phyloP scores from a whole-genome alignment of 768 basidiomycete species.

The Boletus rubroflammeus region DNA sequence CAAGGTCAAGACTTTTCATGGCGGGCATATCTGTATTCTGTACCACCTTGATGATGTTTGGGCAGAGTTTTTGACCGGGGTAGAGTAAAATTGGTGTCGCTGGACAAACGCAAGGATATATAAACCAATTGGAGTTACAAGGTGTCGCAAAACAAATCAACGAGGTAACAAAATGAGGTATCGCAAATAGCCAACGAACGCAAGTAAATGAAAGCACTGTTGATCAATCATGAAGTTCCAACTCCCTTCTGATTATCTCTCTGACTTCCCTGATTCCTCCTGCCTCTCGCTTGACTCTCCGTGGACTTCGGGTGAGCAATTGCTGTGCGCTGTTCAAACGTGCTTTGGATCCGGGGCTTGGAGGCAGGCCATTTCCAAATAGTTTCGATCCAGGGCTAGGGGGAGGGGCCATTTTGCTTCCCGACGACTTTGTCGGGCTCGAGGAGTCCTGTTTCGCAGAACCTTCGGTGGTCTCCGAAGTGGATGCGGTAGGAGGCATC shows the following conservation, averaged over 20 bases:
- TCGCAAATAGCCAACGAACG: slow-evolving; percentile 14
- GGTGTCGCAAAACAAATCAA: slow-evolving; percentile 26
- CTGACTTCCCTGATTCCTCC: slow-evolving; percentile 77
- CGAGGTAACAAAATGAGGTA: slow-evolving; percentile 7
- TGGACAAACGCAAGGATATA: neutral
- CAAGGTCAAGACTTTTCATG: slow-evolving; percentile 38
- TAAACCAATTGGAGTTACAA: neutral
- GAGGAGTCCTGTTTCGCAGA: slow-evolving; percentile 9
- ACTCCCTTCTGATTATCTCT: slow-evolving; percentile 75
- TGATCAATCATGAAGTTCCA: slow-evolving; percentile 60
- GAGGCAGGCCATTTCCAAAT: slow-evolving; percentile 28
- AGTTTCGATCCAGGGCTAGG: slow-evolving; percentile 40
- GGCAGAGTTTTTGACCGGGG: slow-evolving; percentile 30
- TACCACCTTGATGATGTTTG: slow-evolving; percentile 47
- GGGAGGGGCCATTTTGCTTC: slow-evolving; percentile 24
- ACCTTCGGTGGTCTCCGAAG: slow-evolving; percentile 13
- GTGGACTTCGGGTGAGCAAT: slow-evolving; percentile 66
- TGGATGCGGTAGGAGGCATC: slow-evolving; percentile 35
- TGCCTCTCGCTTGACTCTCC: slow-evolving; percentile 62
- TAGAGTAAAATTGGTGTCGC: slow-evolving; percentile 11
- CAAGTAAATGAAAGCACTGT: slow-evolving; percentile 30
- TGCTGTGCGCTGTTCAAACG: slow-evolving; percentile 59
- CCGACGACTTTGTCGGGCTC: slow-evolving; percentile 38
- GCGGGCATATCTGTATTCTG: slow-evolving; percentile 48
- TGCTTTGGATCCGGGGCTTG: slow-evolving; percentile 49